Percentiles rank a stretch among this genome's conserved stretches.
Evolutionary conservation across 2,329 filamentous ascomycete genomes (phyloP).

Genomic region (Dendryphion nanum): DNA sequence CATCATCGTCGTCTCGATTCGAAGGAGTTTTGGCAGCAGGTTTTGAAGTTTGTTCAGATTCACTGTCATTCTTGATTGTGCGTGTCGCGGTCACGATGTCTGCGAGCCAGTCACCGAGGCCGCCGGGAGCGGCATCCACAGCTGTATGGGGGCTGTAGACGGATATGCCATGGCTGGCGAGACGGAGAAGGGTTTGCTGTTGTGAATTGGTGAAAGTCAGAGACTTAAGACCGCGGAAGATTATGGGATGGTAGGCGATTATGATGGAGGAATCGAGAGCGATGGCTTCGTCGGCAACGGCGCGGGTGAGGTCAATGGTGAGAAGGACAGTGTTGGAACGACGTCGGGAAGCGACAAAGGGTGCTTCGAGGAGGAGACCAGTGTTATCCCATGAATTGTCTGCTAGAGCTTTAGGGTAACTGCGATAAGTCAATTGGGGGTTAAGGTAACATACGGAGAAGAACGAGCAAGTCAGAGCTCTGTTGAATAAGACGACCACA

Average conservation of each 20-base stretch:
- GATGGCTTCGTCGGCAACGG: slow-evolving; percentile 89
- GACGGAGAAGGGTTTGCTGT: slow-evolving; percentile 77
- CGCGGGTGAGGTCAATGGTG: slow-evolving; percentile 86
- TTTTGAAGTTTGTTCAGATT: slow-evolving; percentile 1
- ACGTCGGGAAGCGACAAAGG: slow-evolving; percentile 55
- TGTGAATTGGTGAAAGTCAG: slow-evolving; percentile 82
- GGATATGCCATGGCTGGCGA: slow-evolving; percentile 84
- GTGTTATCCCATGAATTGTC: slow-evolving; percentile 96
- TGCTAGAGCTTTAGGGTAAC: slow-evolving; percentile 85
- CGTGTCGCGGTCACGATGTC: slow-evolving; percentile 70
- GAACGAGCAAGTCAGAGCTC: not conserved
- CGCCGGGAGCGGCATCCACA: slow-evolving; percentile 79
- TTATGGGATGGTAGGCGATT: slow-evolving; percentile 94
- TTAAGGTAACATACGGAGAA: too few species aligned
- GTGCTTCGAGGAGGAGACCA: slow-evolving; percentile 72
- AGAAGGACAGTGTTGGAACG: slow-evolving; percentile 70
- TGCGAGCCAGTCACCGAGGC: slow-evolving; percentile 92
- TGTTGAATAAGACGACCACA: slow-evolving; percentile 10
- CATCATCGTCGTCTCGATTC: slow-evolving; percentile 25
- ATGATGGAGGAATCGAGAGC: slow-evolving; percentile 72
- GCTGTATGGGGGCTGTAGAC: slow-evolving; percentile 97
- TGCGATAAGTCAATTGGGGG: too few species aligned
- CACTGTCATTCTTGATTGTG: slow-evolving; percentile 12
- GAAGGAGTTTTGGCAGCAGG: slow-evolving; percentile 8
- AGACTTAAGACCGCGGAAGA: slow-evolving; percentile 89